Evolutionary conservation across 768 basidiomycete species (phyloP), one percentile per base, ranked within the genome.

Genomic region (Termitomyces sp.): DNA sequence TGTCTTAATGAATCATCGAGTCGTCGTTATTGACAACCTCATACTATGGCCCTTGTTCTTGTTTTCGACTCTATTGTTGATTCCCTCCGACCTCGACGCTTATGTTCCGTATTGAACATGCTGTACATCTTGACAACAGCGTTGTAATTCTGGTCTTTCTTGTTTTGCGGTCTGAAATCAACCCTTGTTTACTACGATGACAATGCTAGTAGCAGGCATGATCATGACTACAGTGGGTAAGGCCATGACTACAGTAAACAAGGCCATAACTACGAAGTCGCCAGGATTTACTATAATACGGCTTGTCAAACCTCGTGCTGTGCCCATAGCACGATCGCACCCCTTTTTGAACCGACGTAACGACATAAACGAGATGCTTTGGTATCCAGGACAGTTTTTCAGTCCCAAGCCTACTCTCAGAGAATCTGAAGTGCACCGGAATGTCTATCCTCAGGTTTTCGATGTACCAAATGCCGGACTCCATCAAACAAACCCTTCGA

Each of bases 121-220:
- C 56, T 59, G 49, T 63, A 49, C 15, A 34, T 3, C 29, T 15
- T 20, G 31, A 56, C 62, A 60, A 59, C 58, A 49, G 42, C 7
- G 5, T 32, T 38, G 29, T 49, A 15, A 10, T 15, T 43, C 25
- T 31, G 37, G 14, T 17, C 37, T 60, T 47, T 51, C 60, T 63
- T 60, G 62, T 63, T 60, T 51, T 57, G 38, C 10, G 38, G 25
- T 15, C 42, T 53, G 38, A 25, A 32, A n/a, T 29, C 3, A 10
- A 40, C 25, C 15, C 43, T 59, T 56, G 56, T 50, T 63, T 48
- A 45, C 40, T 20, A 37, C 31, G 32, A 43, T 20, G 42, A 43
- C 54, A 56, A 52, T 54, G 8, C 45, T 29, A 15, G 20, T 53
- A 15, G 40, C 17, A 42, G 15, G 3, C 40, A 17, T 42, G 40